Percentiles rank a stretch among this genome's conserved stretches.
phyloP scores from a whole-genome alignment of 306 rosid genomes.

The Casuarina equisetifolia region DNA sequence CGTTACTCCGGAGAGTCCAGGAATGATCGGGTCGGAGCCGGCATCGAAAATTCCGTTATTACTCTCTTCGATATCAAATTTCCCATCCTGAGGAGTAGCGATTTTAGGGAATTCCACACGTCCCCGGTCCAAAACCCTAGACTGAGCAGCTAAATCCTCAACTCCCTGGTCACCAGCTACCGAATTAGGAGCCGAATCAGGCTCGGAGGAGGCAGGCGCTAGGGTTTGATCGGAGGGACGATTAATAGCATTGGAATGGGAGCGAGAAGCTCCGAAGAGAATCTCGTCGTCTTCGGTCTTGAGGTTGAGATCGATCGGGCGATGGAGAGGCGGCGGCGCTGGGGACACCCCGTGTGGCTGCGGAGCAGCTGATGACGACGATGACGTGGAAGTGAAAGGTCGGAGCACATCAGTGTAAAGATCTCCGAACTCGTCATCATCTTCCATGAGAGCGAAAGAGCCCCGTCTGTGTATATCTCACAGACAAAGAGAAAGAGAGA shows the following conservation, averaged over 20 bases:
- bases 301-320: slow-evolving; percentile 71
- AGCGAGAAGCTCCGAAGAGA: slow-evolving; percentile 35
- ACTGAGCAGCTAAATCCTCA: slow-evolving; percentile 18
- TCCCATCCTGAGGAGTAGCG: slow-evolving; percentile 31
- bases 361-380: slow-evolving; percentile 44
- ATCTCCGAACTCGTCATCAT: slow-evolving; percentile 99
- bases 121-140: slow-evolving; percentile 13
- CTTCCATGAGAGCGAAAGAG: slow-evolving; percentile 57
- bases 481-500: slow-evolving; percentile 5
- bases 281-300: slow-evolving; percentile 36
- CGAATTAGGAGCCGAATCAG: slow-evolving; percentile 28
- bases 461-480: slow-evolving; percentile 15
- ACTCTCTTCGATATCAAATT: slow-evolving; percentile 85
- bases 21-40: slow-evolving; percentile 70
- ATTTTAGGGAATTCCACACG: slow-evolving; percentile 12
- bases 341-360: slow-evolving; percentile 33
- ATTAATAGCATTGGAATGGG: slow-evolving; percentile 30
- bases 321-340: slow-evolving; percentile 32
- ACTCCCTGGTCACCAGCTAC: slow-evolving; percentile 11
- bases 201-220: slow-evolving; percentile 15
- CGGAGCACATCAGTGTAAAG: slow-evolving; percentile 86
- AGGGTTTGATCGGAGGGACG: slow-evolving; percentile 36
- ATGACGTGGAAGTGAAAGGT: slow-evolving; percentile 49
- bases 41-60: slow-evolving; percentile 35
- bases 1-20: slow-evolving; percentile 47